A percentile compares a stretch with the other conserved stretches of the same genome.
phyloP scores from a whole-genome alignment of 208 protist species.

The Acanthamoeba healyi region DNA sequence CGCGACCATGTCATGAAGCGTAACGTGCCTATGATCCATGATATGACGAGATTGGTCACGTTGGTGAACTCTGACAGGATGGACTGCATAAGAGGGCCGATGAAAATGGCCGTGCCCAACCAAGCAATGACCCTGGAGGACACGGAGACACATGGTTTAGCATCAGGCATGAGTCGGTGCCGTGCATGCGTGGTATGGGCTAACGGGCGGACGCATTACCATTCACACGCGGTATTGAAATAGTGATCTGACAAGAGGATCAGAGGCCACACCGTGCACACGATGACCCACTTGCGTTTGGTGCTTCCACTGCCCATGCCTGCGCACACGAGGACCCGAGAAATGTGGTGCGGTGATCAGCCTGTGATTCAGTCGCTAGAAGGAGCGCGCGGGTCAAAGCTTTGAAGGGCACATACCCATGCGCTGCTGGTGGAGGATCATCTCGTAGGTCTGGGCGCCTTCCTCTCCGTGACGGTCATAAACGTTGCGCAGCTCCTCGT shows the following conservation, averaged over 20 bases:
- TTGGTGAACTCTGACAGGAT: slow-evolving; percentile 52
- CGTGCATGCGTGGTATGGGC: not conserved
- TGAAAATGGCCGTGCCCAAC: slow-evolving; percentile 24
- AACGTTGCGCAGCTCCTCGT: slow-evolving; percentile 82
- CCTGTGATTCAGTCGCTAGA: not conserved
- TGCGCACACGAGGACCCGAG: not conserved
- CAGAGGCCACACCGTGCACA: slow-evolving; percentile 58
- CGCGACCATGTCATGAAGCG: not conserved
- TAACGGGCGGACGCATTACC: not conserved
- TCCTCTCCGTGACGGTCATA: slow-evolving; percentile 89
- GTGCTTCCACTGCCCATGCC: slow-evolving; percentile 49
- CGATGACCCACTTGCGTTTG: slow-evolving; percentile 46
- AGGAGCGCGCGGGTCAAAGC: too few species aligned
- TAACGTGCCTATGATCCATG: slow-evolving; percentile 8
- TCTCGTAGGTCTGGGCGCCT: slow-evolving; percentile 73
- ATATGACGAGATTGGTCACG: slow-evolving; percentile 27
- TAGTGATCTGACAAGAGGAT: slow-evolving; percentile 36
- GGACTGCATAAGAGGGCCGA: slow-evolving; percentile 42
- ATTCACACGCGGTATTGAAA: slow-evolving; percentile 55
- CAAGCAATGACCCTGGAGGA: slow-evolving; percentile 27
- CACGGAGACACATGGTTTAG: too few species aligned
- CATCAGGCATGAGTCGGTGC: too few species aligned
- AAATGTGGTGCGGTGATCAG: not conserved
- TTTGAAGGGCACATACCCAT: slow-evolving; percentile 11
- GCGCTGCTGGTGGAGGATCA: slow-evolving; percentile 55